Conservation (phyloP, 257 asterid genomes). For the Striga asiatica region DNA sequence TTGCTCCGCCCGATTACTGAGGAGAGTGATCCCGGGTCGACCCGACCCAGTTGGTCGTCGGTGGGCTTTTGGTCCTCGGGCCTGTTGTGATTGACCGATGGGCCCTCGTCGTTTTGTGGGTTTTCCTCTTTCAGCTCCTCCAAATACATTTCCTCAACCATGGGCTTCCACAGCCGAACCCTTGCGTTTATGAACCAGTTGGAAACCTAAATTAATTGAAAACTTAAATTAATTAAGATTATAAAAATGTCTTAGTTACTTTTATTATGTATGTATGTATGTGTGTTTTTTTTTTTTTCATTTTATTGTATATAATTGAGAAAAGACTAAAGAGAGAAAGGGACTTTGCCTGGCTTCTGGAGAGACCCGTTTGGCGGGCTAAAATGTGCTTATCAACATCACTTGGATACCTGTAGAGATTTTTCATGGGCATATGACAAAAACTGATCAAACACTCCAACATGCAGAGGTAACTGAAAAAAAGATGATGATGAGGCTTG, state of each 20-base stretch:
- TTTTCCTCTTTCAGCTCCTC: slow-evolving; percentile 59
- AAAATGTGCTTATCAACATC: slow-evolving; percentile 93
- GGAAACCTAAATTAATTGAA: slow-evolving; percentile 47
- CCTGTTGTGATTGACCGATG: slow-evolving; percentile 3
- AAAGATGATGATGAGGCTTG: too few relatives aligned
- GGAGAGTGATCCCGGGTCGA: slow-evolving; percentile 72
- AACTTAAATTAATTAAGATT: slow-evolving; percentile 6
- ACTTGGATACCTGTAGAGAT: slow-evolving; percentile 78
- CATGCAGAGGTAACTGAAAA: not conserved
- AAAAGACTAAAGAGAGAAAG: slow-evolving; percentile 11
- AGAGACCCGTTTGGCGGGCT: slow-evolving; percentile 96
- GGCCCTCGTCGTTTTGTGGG: not conserved
- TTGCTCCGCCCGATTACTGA: slow-evolving; percentile 38
- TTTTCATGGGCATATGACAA: not conserved
- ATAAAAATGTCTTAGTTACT: too few relatives aligned
- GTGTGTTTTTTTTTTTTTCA: too few relatives aligned
- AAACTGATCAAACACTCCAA: not conserved
- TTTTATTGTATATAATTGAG: too few relatives aligned
- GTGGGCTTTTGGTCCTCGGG: slow-evolving; percentile 49
- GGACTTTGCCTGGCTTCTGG: slow-evolving; percentile 79
- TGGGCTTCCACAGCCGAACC: slow-evolving; percentile 97
- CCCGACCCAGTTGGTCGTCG: slow-evolving; percentile 40
- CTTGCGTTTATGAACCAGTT: slow-evolving; percentile 96
- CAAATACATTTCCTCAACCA: slow-evolving; percentile 94
- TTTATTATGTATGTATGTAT: too few relatives aligned